Evolutionary conservation across 352 stramenopile genomes (phyloP).

Genomic region (Blastocystis sp.): DNA sequence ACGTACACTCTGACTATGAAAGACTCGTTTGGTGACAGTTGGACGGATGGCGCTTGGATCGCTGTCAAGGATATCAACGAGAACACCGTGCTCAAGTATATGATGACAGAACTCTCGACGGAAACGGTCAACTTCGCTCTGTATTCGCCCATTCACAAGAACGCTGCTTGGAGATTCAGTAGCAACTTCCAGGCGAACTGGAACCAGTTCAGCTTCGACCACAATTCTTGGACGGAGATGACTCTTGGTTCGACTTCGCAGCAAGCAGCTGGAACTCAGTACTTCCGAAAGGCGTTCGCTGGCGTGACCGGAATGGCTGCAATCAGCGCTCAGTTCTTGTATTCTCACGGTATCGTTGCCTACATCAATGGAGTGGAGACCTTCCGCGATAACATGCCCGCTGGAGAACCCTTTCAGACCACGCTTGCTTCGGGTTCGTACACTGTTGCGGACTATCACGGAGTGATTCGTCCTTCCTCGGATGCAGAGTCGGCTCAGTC

Average conservation of each 20-base stretch:
- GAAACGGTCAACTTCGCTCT: background rate
- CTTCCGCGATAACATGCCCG: slow-evolving; percentile 17
- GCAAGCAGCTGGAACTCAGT: too few species aligned
- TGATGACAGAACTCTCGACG: background rate
- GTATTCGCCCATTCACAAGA: background rate
- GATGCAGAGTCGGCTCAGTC: background rate
- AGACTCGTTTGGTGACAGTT: background rate
- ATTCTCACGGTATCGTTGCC: background rate
- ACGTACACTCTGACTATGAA: background rate
- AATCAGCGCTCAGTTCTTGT: background rate
- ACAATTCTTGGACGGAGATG: background rate
- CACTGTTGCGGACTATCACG: background rate
- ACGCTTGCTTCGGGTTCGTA: background rate
- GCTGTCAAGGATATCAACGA: background rate
- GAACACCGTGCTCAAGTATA: slow-evolving; percentile 7
- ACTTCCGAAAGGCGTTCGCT: background rate
- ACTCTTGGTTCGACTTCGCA: background rate
- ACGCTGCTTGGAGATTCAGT: background rate
- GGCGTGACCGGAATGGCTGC: slow-evolving; percentile 7
- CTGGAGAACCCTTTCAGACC: background rate
- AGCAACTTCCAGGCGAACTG: too few species aligned
- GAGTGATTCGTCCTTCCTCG: background rate
- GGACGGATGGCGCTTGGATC: background rate
- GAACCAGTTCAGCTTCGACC: background rate
- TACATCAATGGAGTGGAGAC: slow-evolving; percentile 35